Percentiles rank a stretch among this genome's conserved stretches.
phyloP scores from a whole-genome alignment of 306 rosid genomes.

The Neltuma alba region DNA sequence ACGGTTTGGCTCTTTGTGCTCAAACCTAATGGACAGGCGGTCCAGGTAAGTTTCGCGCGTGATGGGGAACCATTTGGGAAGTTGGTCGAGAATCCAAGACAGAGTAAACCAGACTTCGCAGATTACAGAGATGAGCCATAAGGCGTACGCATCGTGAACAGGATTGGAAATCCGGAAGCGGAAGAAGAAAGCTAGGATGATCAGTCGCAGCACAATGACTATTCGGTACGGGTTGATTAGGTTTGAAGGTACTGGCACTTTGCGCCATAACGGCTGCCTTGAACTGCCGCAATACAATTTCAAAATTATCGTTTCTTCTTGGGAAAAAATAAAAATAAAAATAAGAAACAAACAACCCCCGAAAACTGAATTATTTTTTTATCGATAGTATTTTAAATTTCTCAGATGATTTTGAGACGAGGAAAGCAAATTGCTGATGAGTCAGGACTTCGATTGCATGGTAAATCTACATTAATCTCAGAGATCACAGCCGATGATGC shows the following conservation, averaged over 20 bases:
- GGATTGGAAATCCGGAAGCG: conserved; percentile 79
- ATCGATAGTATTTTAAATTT: no score
- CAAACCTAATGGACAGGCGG: conserved; percentile 78
- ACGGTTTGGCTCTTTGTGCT: conserved; percentile 64
- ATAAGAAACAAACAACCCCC: neutral
- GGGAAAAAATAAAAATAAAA: neutral
- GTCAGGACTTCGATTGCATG: no score
- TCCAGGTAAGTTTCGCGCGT: conserved; percentile 81
- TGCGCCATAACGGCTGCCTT: conserved; percentile 89
- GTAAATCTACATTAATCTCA: no score
- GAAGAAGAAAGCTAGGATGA: conserved; percentile 76
- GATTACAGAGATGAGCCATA: conserved; percentile 85
- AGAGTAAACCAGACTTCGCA: conserved; percentile 92
- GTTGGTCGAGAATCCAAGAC: conserved; percentile 88
- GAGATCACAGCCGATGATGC: no score
- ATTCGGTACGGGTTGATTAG: conserved; percentile 92
- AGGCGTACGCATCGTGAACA: conserved; percentile 70
- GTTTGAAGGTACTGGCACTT: conserved; percentile 75
- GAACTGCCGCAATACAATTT: conserved; percentile 22
- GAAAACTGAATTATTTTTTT: neutral
- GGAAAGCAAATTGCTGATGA: no score
- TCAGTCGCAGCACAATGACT: conserved; percentile 70
- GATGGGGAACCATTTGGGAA: conserved; percentile 94
- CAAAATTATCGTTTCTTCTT: neutral
- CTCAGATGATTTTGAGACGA: no score